Percentiles rank a stretch among this genome's conserved stretches.
These are phyloP conservation scores for Aspergillus calidoustus DNA, from an alignment of 2,329 filamentous ascomycete species.

Conservation along the genomic window DNA sequence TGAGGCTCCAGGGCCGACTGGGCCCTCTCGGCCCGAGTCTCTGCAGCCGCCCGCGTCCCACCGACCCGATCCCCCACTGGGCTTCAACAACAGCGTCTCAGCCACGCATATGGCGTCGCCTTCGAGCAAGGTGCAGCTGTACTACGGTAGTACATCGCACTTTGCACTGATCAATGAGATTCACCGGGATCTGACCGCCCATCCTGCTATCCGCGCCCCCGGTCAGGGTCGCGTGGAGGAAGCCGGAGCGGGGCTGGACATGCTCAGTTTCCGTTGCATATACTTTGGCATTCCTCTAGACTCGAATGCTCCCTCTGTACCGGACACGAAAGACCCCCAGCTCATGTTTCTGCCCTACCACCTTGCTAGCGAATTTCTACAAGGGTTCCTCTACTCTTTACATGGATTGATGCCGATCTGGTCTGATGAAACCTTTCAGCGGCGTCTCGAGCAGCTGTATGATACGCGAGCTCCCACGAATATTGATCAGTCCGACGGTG, in stretches of 20 bases:
- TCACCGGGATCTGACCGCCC: constrained; percentile 38
- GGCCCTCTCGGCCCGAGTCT: constrained; percentile 20
- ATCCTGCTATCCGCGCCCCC: constrained; percentile 21
- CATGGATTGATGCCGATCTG: constrained; percentile 46
- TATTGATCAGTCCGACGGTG: constrained; percentile 43
- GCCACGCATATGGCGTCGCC: constrained; percentile 53
- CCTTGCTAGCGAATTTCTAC: constrained; percentile 44
- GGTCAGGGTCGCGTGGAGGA: constrained; percentile 41
- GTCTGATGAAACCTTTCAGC: constrained; percentile 41
- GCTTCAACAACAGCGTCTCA: constrained; percentile 51
- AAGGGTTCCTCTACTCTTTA: constrained; percentile 48
- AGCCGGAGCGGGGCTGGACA: constrained; percentile 43
- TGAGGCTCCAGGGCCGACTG: constrained; percentile 2
- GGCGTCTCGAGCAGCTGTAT: constrained; percentile 43
- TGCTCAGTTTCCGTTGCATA: constrained; percentile 44
- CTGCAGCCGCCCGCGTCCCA: constrained; percentile 19
- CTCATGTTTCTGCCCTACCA: constrained; percentile 47
- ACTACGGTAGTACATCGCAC: constrained; percentile 54
- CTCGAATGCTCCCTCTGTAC: constrained; percentile 31
- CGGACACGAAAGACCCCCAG: constrained; percentile 29
- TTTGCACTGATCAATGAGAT: constrained; percentile 50
- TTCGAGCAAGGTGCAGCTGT: constrained; percentile 51
- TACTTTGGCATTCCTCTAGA: constrained; percentile 48
- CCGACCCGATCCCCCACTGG: constrained; percentile 25
- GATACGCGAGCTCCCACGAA: constrained; percentile 33